Conservation (phyloP, 2,329 filamentous ascomycete species). For the Ceratocystiopsis minuta region DNA sequence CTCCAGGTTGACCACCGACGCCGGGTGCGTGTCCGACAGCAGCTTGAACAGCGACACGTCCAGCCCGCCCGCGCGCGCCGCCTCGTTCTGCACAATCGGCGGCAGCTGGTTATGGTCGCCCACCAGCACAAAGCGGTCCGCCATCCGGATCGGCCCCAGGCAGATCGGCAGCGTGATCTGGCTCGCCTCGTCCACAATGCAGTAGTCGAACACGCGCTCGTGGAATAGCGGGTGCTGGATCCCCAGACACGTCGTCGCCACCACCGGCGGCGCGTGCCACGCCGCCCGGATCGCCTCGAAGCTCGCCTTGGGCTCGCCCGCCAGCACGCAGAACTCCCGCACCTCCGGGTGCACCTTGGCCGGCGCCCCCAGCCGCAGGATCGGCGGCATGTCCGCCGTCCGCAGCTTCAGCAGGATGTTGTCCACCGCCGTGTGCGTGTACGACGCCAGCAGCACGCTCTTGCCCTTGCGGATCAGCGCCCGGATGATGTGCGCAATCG, state of each 20-base stretch:
- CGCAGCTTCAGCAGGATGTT: slow-evolving; percentile 84
- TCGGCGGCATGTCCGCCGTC: slow-evolving; percentile 43
- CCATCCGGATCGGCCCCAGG: slow-evolving; percentile 82
- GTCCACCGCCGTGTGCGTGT: slow-evolving; percentile 94
- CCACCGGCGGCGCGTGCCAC: slow-evolving; percentile 74
- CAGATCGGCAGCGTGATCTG: slow-evolving; percentile 95
- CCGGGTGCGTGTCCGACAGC: slow-evolving; percentile 72
- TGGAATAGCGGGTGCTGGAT: slow-evolving; percentile 80
- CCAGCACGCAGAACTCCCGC: slow-evolving; percentile 65
- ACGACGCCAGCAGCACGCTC: slow-evolving; percentile 81
- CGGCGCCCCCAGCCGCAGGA: slow-evolving; percentile 68
- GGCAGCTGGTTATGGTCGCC: slow-evolving; percentile 94
- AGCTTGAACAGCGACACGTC: slow-evolving; percentile 90
- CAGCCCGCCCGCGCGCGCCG: slow-evolving; percentile 67
- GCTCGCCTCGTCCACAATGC: slow-evolving; percentile 93
- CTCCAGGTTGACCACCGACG: slow-evolving; percentile 76
- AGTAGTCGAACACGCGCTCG: slow-evolving; percentile 86
- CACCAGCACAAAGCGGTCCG: slow-evolving; percentile 81
- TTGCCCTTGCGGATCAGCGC: slow-evolving; percentile 78
- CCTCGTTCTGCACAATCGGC: slow-evolving; percentile 81
- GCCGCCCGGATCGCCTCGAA: slow-evolving; percentile 71
- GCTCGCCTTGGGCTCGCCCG: slow-evolving; percentile 51
- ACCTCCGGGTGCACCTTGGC: slow-evolving; percentile 83
- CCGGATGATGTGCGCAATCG: slow-evolving; percentile 91
- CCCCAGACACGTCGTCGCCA: slow-evolving; percentile 86